Evolutionary conservation across 164 flowering plant genomes (phyloP).

Genomic region (Chimonanthus salicifolius): DNA sequence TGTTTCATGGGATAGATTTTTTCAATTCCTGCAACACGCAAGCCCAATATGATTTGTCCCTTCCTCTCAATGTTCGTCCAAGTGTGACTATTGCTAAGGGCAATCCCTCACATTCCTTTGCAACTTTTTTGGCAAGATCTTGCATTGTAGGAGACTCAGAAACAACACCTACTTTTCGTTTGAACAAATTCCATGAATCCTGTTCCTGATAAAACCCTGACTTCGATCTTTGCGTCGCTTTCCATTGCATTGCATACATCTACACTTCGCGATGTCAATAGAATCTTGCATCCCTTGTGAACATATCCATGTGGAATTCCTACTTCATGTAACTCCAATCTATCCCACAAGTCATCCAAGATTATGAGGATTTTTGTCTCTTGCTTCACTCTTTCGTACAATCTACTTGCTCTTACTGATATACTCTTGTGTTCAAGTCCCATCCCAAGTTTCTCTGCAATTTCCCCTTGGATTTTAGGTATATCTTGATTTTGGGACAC

Average conservation of each 20-base stretch:
- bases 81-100: constrained; percentile 4
- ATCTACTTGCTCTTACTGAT: not conserved
- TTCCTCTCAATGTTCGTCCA: not conserved
- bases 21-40: constrained; percentile 8
- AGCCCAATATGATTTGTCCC: constrained; percentile 10
- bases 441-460: constrained; percentile 8
- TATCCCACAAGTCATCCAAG: constrained; percentile 14
- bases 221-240: no score
- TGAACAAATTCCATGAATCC: constrained; percentile 6
- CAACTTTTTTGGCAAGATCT: not conserved
- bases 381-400: constrained; percentile 1
- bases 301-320: constrained; percentile 10
- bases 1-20: constrained; percentile 2
- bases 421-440: constrained; percentile 1
- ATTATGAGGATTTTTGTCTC: constrained; percentile 7
- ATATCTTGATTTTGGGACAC: constrained; percentile 8
- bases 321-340: not conserved
- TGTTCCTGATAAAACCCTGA: not conserved
- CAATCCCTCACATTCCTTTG: constrained; percentile 7
- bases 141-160: not conserved
- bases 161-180: constrained; percentile 1
- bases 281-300: constrained; percentile 7
- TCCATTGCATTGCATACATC: constrained; percentile 1
- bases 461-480: constrained; percentile 11
- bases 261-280: constrained; percentile 1